phyloP scores from a whole-genome alignment of 2,329 filamentous ascomycete species.

The Aspergillus terreus region DNA sequence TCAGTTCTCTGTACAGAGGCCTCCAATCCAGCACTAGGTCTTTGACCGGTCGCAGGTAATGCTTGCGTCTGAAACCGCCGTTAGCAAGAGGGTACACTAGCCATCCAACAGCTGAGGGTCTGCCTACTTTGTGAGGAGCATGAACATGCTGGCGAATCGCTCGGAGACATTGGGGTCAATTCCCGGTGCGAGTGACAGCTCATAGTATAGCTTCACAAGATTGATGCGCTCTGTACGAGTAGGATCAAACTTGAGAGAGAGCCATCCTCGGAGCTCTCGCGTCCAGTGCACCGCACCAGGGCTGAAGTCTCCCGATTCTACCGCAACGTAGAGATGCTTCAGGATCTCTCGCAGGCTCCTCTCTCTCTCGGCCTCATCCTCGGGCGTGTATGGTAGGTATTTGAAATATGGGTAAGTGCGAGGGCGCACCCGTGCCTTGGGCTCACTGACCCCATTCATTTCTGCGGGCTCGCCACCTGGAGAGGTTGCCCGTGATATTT shows the following conservation, averaged over 20 bases:
- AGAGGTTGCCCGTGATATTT: constrained; percentile 81
- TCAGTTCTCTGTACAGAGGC: constrained; percentile 88
- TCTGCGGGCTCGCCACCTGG: constrained; percentile 58
- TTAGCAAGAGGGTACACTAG: constrained; percentile 13
- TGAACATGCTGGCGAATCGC: constrained; percentile 94
- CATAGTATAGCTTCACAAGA: constrained; percentile 89
- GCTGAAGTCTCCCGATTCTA: constrained; percentile 89
- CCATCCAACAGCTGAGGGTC: not conserved
- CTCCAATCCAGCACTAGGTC: constrained; percentile 93
- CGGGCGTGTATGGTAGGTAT: constrained; percentile 83
- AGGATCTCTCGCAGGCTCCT: constrained; percentile 80
- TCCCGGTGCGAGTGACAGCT: constrained; percentile 84
- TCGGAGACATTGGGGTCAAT: constrained; percentile 78
- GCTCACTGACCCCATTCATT: constrained; percentile 51
- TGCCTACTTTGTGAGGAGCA: constrained; percentile 84
- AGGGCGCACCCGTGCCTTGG: constrained; percentile 67
- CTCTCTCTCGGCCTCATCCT: constrained; percentile 74
- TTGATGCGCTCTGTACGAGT: constrained; percentile 76
- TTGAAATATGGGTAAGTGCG: constrained; percentile 91
- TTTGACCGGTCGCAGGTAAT: constrained; percentile 86
- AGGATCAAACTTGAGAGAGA: constrained; percentile 96
- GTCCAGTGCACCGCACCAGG: constrained; percentile 96
- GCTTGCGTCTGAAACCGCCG: constrained; percentile 66
- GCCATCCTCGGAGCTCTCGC: constrained; percentile 89
- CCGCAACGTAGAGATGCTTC: constrained; percentile 86